Conservation (phyloP, 2,329 filamentous ascomycete genomes). For the Hypoxylon sp. region DNA sequence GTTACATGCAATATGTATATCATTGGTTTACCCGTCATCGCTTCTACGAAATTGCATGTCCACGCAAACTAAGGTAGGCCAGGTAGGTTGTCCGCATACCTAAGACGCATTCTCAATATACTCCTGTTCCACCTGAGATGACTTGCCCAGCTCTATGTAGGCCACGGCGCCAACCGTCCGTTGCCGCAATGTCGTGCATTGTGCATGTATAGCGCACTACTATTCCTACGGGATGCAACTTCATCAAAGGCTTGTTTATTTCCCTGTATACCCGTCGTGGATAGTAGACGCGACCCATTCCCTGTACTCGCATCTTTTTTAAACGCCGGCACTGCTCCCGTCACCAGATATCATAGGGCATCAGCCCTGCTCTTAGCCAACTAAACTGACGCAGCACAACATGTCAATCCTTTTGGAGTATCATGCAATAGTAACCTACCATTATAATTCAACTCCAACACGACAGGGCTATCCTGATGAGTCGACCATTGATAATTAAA, state of each 20-base stretch:
- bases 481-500: conserved; percentile 24
- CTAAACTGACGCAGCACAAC: conserved; percentile 33
- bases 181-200: conserved; percentile 47
- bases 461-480: conserved; percentile 15
- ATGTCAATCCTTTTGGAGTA: conserved; percentile 37
- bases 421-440: conserved; percentile 33
- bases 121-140: conserved; percentile 39
- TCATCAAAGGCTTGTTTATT: conserved; percentile 41
- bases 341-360: conserved; percentile 32
- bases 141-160: conserved; percentile 40
- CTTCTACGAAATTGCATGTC: conserved; percentile 24
- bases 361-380: conserved; percentile 35
- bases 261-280: conserved; percentile 40
- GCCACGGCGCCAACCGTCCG: conserved; percentile 44
- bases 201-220: conserved; percentile 35
- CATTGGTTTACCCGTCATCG: conserved; percentile 28
- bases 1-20: conserved; percentile 35
- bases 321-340: conserved; percentile 31
- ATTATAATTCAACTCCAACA: conserved; percentile 33
- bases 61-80: conserved; percentile 7
- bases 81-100: conserved; percentile 34
- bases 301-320: conserved; percentile 38
- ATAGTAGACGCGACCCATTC: conserved; percentile 33
- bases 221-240: conserved; percentile 41
- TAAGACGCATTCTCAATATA: conserved; percentile 40